phyloP scores from a whole-genome alignment of 306 rosid genomes.

The Citrullus colocynthis region DNA sequence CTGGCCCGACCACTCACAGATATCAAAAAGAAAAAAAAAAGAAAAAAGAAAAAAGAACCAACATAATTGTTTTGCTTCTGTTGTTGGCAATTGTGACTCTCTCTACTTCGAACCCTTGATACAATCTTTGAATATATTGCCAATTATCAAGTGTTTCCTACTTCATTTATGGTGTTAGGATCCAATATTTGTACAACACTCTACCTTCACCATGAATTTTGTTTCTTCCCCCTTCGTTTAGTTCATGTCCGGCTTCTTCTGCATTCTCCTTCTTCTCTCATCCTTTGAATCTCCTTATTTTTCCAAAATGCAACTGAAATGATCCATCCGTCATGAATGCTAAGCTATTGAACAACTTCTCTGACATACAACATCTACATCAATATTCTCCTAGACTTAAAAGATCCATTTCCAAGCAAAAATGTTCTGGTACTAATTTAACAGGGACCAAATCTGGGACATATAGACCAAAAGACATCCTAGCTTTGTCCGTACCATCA shows the following conservation, averaged over 20 bases:
- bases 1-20: too few species aligned
- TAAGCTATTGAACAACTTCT: neutral
- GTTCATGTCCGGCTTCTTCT: neutral
- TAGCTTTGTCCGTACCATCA: neutral
- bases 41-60: too few species aligned
- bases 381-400: neutral
- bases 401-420: neutral
- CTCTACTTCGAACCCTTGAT: neutral
- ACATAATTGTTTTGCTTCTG: neutral
- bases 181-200: neutral
- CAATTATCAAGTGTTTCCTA: neutral
- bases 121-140: neutral
- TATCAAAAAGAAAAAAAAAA: too few species aligned
- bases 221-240: neutral
- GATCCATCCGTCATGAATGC: neutral
- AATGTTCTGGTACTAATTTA: neutral
- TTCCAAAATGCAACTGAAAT: neutral
- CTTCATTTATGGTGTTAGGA: neutral
- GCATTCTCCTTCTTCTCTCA: neutral
- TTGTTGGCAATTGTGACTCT: neutral
- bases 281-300: neutral
- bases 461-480: neutral
- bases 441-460: neutral
- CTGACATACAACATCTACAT: neutral
- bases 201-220: neutral